Evolutionary conservation across 2,329 filamentous ascomycete species (phyloP), one percentile per base, ranked within the genome.

Genomic region (Aureobasidium sp.): DNA sequence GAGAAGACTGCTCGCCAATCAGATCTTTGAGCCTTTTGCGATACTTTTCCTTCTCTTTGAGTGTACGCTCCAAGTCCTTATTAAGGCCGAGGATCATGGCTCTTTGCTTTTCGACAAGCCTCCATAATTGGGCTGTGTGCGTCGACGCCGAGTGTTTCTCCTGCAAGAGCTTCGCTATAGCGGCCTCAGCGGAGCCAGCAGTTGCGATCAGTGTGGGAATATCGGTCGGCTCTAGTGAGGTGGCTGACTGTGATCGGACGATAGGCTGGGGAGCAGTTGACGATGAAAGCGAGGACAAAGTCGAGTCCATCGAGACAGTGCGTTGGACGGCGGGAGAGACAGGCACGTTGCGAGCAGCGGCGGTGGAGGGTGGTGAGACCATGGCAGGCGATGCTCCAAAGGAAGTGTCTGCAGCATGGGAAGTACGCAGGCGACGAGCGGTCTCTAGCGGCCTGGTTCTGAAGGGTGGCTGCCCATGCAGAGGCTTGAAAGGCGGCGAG

Each of bases 21-120:
- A 84, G 74, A 61, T 97, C 92, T 74, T 96, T 96, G 47, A 96
- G 73, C 74, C 94, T 96, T 74, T 88, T 92, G 68, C 90, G 86
- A 72, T 97, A 97, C 68, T 88, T 88, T 67, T 97, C 93, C 75
- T 97, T 97, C 67, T 97, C 94, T 72, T 96, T 96, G 66, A 96
- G 75, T 1, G 92, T 86, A 58, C 90, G 85, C 74, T 97, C 93
- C 13, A 99, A 79, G 72, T 99, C 94, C 73, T 94, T 96, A 71
- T 97, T 97, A 65, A 99, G 80, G 8, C 92, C 93, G 25, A 96
- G 76, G 60, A 99, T 91, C 86, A 99, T 92, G 16, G 91, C 86
- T 64, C 93, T 83, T 74, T 99, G 94, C 77, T 99, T 97, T 73
- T 97, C 93, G 54, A 99, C 91, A 50, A 99, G 78, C 55, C 91